A percentile compares a stretch with the other conserved stretches of the same genome.
phyloP scores from a whole-genome alignment of 2,329 filamentous ascomycete species.

The Aspergillus ibericus region DNA sequence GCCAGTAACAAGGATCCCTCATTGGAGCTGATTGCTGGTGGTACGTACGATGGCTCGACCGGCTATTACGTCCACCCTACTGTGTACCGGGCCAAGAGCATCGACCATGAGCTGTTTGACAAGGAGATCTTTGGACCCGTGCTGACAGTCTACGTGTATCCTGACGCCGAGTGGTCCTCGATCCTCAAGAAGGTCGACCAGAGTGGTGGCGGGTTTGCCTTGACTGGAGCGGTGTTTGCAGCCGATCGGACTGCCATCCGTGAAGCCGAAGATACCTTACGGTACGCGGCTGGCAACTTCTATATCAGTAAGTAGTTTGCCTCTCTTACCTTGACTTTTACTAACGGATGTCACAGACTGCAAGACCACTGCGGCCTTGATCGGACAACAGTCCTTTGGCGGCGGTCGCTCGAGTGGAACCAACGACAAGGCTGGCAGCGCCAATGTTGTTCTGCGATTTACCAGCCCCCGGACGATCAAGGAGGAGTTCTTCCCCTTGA shows the following conservation, averaged over 20 bases:
- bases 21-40: constrained; percentile 70
- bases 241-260: constrained; percentile 37
- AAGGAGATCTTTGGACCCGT: constrained; percentile 81
- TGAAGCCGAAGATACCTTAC: constrained; percentile 38
- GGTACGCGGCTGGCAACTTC: constrained; percentile 42
- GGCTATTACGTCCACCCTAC: constrained; percentile 82
- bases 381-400: constrained; percentile 72
- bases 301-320: constrained; percentile 37
- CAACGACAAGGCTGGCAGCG: constrained; percentile 70
- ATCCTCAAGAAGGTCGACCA: constrained; percentile 50
- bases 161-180: constrained; percentile 64
- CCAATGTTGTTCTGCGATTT: constrained; percentile 61
- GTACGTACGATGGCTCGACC: constrained; percentile 70
- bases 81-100: constrained; percentile 70
- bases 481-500: constrained; percentile 68
- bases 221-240: constrained; percentile 43
- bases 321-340: not conserved
- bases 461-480: constrained; percentile 66
- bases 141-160: constrained; percentile 71
- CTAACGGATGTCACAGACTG: constrained; percentile 28
- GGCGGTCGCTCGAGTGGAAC: constrained; percentile 68
- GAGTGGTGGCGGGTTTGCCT: constrained; percentile 35
- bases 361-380: constrained; percentile 66
- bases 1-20: constrained; percentile 70
- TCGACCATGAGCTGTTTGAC: constrained; percentile 68